Conservation (phyloP, 2,329 filamentous ascomycete genomes). For the Penicillium paneum region DNA sequence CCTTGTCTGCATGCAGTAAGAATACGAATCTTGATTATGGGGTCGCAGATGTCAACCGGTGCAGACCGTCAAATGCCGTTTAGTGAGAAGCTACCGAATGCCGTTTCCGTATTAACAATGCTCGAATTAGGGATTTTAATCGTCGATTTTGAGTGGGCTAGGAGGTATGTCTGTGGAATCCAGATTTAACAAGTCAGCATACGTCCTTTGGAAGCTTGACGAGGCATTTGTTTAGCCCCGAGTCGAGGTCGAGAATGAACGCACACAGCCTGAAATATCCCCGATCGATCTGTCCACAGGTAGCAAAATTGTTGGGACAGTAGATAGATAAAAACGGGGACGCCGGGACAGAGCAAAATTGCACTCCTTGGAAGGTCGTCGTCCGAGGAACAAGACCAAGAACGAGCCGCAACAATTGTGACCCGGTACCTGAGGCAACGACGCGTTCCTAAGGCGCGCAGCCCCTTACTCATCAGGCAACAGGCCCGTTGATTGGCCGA, state of each 20-base stretch:
- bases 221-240: conserved; percentile 7
- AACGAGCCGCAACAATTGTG: conserved; percentile 21
- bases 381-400: conserved; percentile 36
- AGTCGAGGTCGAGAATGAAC: conserved; percentile 13
- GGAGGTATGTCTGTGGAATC: conserved; percentile 11
- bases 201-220: not conserved
- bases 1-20: not conserved
- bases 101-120: not conserved
- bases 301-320: conserved; percentile 11
- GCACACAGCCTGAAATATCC: conserved; percentile 27
- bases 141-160: not conserved
- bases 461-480: conserved; percentile 11
- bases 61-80: not conserved
- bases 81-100: not conserved
- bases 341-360: conserved; percentile 21
- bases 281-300: conserved; percentile 20
- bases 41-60: not conserved
- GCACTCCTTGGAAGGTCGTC: conserved; percentile 29
- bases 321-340: conserved; percentile 17
- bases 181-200: conserved; percentile 4
- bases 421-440: conserved; percentile 28
- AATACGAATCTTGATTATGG: not conserved
- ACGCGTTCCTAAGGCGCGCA: conserved; percentile 25
- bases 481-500: conserved; percentile 9
- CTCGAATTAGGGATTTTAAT: not conserved